Base-by-base conservation (phyloP, 1,284 basidiomycete species). In the Cystobasidium slooffiae region DNA sequence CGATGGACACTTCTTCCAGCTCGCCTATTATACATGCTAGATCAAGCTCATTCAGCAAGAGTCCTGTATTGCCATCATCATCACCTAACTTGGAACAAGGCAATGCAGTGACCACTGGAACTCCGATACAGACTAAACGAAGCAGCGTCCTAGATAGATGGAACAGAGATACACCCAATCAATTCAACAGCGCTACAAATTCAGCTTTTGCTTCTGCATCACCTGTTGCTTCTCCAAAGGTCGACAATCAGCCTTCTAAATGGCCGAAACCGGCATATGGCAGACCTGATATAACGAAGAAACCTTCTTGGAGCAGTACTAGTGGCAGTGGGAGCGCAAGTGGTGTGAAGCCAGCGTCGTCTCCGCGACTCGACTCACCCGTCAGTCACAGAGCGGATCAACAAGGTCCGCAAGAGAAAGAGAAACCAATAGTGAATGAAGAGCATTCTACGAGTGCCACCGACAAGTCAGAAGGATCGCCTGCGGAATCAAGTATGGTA, bases 61-160 rank as follows among this genome's bases (percentile, higher is more conserved):
- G 39, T 41, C 6, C 37, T 43, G 10, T 20, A 31, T 9, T 44
- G 14, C 9, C 66, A 24, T 43, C 66, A 12, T 62, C 58, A n/a
- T 31, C 58, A 6, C 12, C 37, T 12, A 12, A 61, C 0, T 22
- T 12, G 43, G 24, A 68, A 37, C 24, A 12, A 12, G 53, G 39
- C 9, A 56, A 4, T 24, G 1, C 55, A 22, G n/a, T 3, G 16
- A 18, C 53, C 8, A 10, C 64, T n/a, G 39, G 20, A 37, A 47
- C 68, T 10, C 37, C 58, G 1, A 20, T 47, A 39, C 56, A 56
- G 24, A n/a, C 22, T 31, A 74, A 74, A 55, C 20, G 65, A 43
- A 62, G 61, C 18, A 74, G 67, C 56, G 72, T 68, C 14, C 47
- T 68, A 43, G 72, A 74, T 41, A 53, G 67, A 44, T 74, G 58